Base-by-base conservation (phyloP, 2,329 filamentous ascomycete genomes). In the Monosporascus sp. region DNA sequence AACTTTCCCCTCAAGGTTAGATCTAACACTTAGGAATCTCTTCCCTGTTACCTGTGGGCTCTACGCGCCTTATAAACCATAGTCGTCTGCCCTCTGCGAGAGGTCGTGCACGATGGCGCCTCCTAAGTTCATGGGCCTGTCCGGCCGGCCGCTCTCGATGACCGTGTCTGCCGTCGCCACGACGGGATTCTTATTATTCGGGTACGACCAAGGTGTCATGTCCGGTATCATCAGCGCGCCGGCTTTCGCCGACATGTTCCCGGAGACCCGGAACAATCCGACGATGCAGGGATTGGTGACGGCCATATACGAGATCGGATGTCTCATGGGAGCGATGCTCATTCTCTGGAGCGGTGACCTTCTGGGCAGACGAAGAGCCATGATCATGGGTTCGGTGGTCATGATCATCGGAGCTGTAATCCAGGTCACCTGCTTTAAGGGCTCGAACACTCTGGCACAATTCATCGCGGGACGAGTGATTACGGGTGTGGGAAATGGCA, bases 151-250 rank as follows among this genome's bases (percentile, higher is more conserved):
- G 38, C 74, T 87, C 51, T 80, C 78, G 18, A 61, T 84, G 56
- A 72, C 77, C 40, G 76, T 87, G 47, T 84, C 84, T 1, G 76
- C 78, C n/a, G 77, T 87, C 26, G 82, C 84, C 4, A 86, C 84
- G 1, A 84, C 81, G 9, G 83, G 81, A 40, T 85, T 85, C 70
- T 65, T 84, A 37, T 74, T 82, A 17, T 82, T 81, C 57, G 79
- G 79, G 52, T 82, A 82, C 62, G 79, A 82, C 55, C 80, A 77
- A 66, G 74, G 72, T 72, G 75, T 62, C 40, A 81, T 81, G 78
- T 73, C 70, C 51, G 78, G 79, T 6, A 77, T 82, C 57, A 80
- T 81, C 55, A 75, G 75, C 20, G 74, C 78, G 3, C 66, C 70
- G 1, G 72, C 73, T 7, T 82, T 81, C 65, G 76, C 76, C 55